Conservation (phyloP, 2,329 filamentous ascomycete species). For the Aspergillus ibericus region DNA sequence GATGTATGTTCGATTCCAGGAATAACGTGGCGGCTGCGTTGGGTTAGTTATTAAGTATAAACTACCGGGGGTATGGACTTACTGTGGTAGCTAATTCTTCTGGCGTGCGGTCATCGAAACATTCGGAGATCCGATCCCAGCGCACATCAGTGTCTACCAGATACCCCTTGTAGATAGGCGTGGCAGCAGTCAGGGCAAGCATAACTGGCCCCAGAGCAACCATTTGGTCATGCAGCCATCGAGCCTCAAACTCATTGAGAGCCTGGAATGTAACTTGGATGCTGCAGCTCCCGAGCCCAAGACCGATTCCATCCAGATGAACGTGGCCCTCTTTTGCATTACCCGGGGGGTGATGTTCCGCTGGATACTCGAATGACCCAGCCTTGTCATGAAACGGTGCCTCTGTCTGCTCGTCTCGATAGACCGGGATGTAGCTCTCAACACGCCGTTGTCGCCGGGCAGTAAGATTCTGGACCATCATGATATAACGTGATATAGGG, state of each 20-base stretch:
- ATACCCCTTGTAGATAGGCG: conserved; percentile 20
- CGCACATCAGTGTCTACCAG: conserved; percentile 21
- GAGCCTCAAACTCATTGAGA: conserved; percentile 15
- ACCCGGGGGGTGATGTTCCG: background rate
- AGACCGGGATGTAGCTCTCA: background rate
- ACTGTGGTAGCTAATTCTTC: conserved; percentile 2
- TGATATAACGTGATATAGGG: background rate
- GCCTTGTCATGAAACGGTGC: background rate
- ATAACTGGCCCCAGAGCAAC: conserved; percentile 18
- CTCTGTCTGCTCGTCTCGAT: background rate
- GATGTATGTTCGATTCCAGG: conserved; percentile 66
- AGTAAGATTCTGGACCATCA: background rate
- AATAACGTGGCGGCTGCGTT: background rate
- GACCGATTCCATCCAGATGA: conserved; percentile 14
- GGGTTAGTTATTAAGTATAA: background rate
- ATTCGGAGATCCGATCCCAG: conserved; percentile 15
- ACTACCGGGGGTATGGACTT: background rate
- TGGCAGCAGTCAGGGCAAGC: conserved; percentile 22
- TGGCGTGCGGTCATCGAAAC: conserved; percentile 16
- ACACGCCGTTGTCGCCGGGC: conserved; percentile 1
- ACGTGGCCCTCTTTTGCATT: conserved; percentile 3
- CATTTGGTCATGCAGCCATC: conserved; percentile 22
- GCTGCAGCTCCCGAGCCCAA: conserved; percentile 17
- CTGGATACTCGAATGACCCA: conserved; percentile 1
- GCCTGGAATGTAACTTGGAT: conserved; percentile 22